Conservation (phyloP, 345 rosid genomes). For the Sonneratia alba region DNA sequence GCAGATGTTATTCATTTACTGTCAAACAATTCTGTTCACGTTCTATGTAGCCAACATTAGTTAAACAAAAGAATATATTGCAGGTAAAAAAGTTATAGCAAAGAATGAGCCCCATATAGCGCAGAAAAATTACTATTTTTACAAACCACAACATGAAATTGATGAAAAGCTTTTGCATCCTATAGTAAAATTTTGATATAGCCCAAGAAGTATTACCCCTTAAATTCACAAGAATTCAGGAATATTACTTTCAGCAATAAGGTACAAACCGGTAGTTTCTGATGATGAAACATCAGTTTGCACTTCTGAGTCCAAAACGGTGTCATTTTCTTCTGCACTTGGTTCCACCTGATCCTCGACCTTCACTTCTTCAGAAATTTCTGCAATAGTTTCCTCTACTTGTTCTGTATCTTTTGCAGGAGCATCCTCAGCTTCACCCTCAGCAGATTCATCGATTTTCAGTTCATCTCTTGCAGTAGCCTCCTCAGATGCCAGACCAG, state of each 20-base stretch:
- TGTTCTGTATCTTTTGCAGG: constrained; percentile 4
- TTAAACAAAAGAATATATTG: not conserved
- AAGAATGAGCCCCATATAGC: not conserved
- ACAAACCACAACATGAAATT: not conserved
- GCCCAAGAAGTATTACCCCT: not conserved
- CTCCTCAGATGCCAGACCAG: constrained; percentile 14
- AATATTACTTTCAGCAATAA: not conserved
- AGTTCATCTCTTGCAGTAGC: not conserved
- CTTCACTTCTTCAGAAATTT: constrained; percentile 18
- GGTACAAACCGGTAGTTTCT: constrained; percentile 8
- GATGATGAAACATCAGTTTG: constrained; percentile 21
- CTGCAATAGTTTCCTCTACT: constrained; percentile 6
- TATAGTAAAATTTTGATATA: not conserved
- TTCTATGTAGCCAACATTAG: not conserved
- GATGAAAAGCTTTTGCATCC: not conserved
- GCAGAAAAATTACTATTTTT: not conserved
- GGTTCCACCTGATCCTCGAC: constrained; percentile 21
- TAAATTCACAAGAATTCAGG: not conserved
- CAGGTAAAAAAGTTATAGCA: not conserved
- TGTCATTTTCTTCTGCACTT: constrained; percentile 30
- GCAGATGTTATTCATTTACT: not conserved
- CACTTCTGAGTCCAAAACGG: constrained; percentile 24
- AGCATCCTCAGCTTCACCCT: constrained; percentile 11
- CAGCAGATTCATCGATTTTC: not conserved
- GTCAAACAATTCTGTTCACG: not conserved